A percentile compares a stretch with the other conserved stretches of the same genome.
Conservation (phyloP, 106 monocot species). For the Narthecium ossifragum region DNA sequence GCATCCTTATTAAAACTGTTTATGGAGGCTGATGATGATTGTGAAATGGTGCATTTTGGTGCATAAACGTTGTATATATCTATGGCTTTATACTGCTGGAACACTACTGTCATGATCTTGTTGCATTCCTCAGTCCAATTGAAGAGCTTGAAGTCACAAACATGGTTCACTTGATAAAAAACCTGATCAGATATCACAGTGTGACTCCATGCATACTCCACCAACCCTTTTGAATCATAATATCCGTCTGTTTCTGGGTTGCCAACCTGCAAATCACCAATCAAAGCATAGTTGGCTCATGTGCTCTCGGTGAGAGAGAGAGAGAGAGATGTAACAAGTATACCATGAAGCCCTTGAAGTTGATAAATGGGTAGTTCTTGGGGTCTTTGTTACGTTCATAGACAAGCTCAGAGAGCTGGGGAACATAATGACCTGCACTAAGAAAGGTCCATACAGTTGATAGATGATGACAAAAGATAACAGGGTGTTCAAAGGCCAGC, state of each 20-base stretch:
- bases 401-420: slow-evolving; percentile 72
- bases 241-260: slow-evolving; percentile 69
- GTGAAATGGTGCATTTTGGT: slow-evolving; percentile 46
- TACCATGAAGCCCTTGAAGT: slow-evolving; percentile 77
- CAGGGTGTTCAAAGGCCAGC: too few species aligned
- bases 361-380: slow-evolving; percentile 38
- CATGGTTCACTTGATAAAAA: slow-evolving; percentile 23
- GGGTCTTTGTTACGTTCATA: slow-evolving; percentile 53
- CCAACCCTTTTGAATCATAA: slow-evolving; percentile 57
- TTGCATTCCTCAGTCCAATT: slow-evolving; percentile 41
- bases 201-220: slow-evolving; percentile 92
- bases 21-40: slow-evolving; percentile 7
- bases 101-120: slow-evolving; percentile 35
- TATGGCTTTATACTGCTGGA: slow-evolving; percentile 43
- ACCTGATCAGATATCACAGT: slow-evolving; percentile 69
- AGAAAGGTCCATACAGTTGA: too few species aligned
- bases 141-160: slow-evolving; percentile 50
- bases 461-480: too few species aligned
- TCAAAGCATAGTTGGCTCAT: too few species aligned
- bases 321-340: neutral
- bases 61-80: slow-evolving; percentile 90
- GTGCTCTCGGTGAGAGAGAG: too few species aligned
- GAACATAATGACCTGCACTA: slow-evolving; percentile 87
- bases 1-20: neutral
- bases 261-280: slow-evolving; percentile 52